Percentiles rank a stretch among this genome's conserved stretches.
phyloP scores from a whole-genome alignment of 768 basidiomycete species.

The Amanita rubescens region DNA sequence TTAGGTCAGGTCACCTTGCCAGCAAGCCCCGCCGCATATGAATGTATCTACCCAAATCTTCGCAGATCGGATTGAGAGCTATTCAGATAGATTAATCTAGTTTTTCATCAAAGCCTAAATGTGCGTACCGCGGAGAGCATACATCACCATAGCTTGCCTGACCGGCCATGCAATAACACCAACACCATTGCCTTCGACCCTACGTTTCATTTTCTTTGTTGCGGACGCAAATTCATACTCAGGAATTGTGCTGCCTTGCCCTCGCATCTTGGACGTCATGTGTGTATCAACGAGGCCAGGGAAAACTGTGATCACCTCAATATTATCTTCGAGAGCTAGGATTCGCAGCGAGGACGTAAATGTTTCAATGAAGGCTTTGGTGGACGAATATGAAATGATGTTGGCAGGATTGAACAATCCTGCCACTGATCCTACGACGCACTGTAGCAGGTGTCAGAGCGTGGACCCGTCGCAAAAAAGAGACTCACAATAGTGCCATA shows the following conservation, averaged over 20 bases:
- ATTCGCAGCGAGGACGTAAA: slow-evolving; percentile 22
- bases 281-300: slow-evolving; percentile 23
- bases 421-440: slow-evolving; percentile 22
- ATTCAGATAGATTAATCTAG: not conserved
- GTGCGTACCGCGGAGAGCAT: slow-evolving; percentile 17
- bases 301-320: slow-evolving; percentile 21
- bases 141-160: slow-evolving; percentile 16
- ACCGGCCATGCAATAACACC: slow-evolving; percentile 21
- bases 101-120: not conserved
- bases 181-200: slow-evolving; percentile 20
- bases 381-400: slow-evolving; percentile 25
- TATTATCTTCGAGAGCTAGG: slow-evolving; percentile 16
- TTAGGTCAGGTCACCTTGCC: slow-evolving; percentile 16
- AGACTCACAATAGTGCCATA: slow-evolving; percentile 24
- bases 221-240: slow-evolving; percentile 14
- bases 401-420: slow-evolving; percentile 23
- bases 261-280: slow-evolving; percentile 20
- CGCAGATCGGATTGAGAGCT: slow-evolving; percentile 22
- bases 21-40: slow-evolving; percentile 14
- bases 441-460: slow-evolving; percentile 15
- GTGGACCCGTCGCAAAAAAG: not conserved
- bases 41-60: slow-evolving; percentile 16
- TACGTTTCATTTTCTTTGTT: slow-evolving; percentile 19
- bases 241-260: slow-evolving; percentile 17
- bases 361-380: slow-evolving; percentile 24